Conservation (phyloP, 2,329 filamentous ascomycete species). For the Xylogone sp. region DNA sequence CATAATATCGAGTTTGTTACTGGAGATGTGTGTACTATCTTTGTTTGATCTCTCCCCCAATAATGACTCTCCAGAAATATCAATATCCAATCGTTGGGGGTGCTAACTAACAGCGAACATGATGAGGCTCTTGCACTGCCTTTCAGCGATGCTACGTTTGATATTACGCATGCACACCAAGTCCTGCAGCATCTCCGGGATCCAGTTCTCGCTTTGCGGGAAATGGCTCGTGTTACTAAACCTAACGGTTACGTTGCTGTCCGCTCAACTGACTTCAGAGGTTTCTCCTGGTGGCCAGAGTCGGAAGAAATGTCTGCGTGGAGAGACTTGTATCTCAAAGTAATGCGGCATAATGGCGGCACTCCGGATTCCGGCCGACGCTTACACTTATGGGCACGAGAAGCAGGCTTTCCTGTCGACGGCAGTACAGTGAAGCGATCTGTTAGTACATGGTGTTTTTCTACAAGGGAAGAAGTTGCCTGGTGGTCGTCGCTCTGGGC, state of each 20-base stretch:
- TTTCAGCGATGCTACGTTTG: constrained; percentile 50
- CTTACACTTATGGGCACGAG: constrained; percentile 10
- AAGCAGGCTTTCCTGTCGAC: constrained; percentile 13
- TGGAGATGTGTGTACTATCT: no score
- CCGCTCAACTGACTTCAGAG: constrained; percentile 4
- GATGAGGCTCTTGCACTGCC: no score
- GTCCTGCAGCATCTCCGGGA: constrained; percentile 52
- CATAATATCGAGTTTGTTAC: constrained; percentile 31
- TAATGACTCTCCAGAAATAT: no score
- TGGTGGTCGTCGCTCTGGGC: constrained; percentile 16
- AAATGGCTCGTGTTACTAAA: constrained; percentile 52
- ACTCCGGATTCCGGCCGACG: constrained; percentile 7
- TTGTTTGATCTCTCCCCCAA: no score
- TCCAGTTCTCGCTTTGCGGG: constrained; percentile 44
- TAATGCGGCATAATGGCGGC: constrained; percentile 5
- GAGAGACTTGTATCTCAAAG: constrained; percentile 2
- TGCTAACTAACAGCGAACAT: no score
- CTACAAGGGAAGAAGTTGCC: constrained; percentile 4
- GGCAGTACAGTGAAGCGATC: constrained; percentile 1
- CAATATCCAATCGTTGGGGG: no score
- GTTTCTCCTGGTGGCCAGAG: constrained; percentile 15
- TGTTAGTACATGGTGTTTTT: constrained; percentile 12
- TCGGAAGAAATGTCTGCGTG: constrained; percentile 8
- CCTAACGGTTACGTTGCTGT: constrained; percentile 46
- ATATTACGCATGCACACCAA: constrained; percentile 57